phyloP scores from a whole-genome alignment of 179 eudicot genomes.

The Spergularia azorica region DNA sequence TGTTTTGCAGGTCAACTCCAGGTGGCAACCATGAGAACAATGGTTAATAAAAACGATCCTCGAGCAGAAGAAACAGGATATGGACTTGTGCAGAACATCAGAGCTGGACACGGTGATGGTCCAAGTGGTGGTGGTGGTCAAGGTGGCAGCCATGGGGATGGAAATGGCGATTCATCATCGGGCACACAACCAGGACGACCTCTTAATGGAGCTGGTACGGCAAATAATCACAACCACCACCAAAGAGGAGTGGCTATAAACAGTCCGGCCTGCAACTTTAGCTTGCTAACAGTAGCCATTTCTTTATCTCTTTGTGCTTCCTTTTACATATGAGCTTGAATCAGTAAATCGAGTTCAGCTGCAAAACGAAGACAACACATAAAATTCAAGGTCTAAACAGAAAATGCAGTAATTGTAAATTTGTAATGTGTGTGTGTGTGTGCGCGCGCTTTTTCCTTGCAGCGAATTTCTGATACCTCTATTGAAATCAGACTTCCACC shows the following conservation, averaged over 20 bases:
- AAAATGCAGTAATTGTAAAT: neutral
- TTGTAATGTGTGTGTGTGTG: no score
- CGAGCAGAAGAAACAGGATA: conserved; percentile 10
- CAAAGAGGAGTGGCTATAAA: conserved; percentile 23
- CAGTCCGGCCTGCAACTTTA: conserved; percentile 15
- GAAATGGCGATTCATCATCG: conserved; percentile 19
- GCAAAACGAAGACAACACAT: neutral
- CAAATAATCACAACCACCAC: conserved; percentile 16
- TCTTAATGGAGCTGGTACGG: conserved; percentile 29
- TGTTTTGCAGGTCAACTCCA: conserved; percentile 18
- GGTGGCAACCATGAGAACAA: conserved; percentile 5
- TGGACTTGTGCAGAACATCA: conserved; percentile 18
- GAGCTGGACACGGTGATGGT: conserved; percentile 21
- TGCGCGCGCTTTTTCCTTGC: no score
- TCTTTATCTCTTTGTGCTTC: conserved; percentile 14
- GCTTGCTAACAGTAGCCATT: conserved; percentile 14
- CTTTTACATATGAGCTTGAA: conserved; percentile 19
- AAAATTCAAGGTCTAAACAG: neutral
- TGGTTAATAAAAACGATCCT: neutral
- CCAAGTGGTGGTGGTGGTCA: conserved; percentile 11
- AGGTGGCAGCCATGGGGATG: conserved; percentile 23
- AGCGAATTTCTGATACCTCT: no score
- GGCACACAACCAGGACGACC: conserved; percentile 25
- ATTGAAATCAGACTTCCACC: neutral
- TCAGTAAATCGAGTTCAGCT: neutral